Base-by-base conservation (phyloP, 441 rosid genomes). In the Gossypium lobatum region DNA sequence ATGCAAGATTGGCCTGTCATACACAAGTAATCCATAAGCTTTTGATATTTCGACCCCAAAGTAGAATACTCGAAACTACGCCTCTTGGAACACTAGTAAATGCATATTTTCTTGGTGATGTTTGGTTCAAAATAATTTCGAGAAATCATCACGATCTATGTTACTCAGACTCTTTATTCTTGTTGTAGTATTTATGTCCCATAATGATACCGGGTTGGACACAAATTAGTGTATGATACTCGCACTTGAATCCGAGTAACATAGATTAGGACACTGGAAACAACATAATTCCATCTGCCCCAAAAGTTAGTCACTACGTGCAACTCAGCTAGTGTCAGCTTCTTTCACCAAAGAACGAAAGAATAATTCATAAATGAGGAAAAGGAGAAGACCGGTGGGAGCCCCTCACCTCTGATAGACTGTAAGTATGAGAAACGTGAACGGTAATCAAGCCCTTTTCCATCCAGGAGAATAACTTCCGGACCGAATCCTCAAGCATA, bases 1-100 rank as follows among this genome's bases (percentile, higher is more conserved):
- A 95, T n/a, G 99, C 97, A 0, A 86, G 91, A 76, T 77, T 85
- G 80, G 98, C 92, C 99, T 95, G 96, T 70, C 66, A 74, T 53
- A 25, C 37, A 42, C 55, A 75, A 34, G 17, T 11, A 62, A 45
- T 50, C 34, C 64, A 53, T 52, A n/a, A 16, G 23, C 5, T 37
- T 76, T 21, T 74, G 72, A 25, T 57, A 26, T 65, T 20, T 3
- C 21, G n/a, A 13, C 42, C 48, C 1, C 42, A 58, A 37, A 11
- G n/a, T 23, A 63, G 13, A 26, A 16, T 37, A 37, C 42, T 37
- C 0, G 42, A 37, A 6, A 37, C 42, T 37, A 37, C 42, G 42
- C 42, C 42, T 37, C 42, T 37, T 37, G 9, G 9, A 37, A 37
- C 42, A 37, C 42, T 37, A 6, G 42, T 37, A 37, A 37, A 21